Percentiles rank a stretch among this genome's conserved stretches.
Evolutionary conservation across 371 early-diverging fungal species (phyloP).

Genomic region (Rhizomucor pusillus): DNA sequence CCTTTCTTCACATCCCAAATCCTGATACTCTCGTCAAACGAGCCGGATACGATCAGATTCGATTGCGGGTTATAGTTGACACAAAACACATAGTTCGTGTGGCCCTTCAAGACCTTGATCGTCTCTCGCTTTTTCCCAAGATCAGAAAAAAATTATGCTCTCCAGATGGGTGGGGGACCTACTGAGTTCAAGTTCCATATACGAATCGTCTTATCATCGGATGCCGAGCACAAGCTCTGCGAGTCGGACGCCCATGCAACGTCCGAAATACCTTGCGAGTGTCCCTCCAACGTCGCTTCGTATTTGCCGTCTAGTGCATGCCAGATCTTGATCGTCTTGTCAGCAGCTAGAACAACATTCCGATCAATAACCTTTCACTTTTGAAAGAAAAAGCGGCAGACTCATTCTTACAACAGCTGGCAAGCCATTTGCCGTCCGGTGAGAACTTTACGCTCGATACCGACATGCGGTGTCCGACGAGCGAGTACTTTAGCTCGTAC

Average conservation of each 20-base stretch:
- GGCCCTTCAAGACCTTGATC: constrained; percentile 82
- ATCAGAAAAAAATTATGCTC: too few relatives aligned
- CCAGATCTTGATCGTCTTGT: constrained; percentile 94
- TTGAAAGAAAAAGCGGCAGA: not conserved
- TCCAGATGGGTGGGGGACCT: constrained; percentile 13
- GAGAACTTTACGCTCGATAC: constrained; percentile 96
- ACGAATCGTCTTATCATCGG: constrained; percentile 93
- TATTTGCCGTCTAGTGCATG: constrained; percentile 85
- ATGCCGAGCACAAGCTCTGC: constrained; percentile 82
- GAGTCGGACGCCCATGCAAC: constrained; percentile 96
- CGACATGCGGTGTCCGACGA: constrained; percentile 94
- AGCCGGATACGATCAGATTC: constrained; percentile 94
- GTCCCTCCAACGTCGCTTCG: constrained; percentile 87
- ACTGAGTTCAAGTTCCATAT: constrained; percentile 85
- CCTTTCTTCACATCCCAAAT: constrained; percentile 96
- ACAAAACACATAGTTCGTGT: constrained; percentile 95
- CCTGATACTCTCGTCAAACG: constrained; percentile 93
- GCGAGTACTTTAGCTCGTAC: constrained; percentile 83
- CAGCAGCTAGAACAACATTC: constrained; percentile 56
- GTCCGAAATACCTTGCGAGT: constrained; percentile 94
- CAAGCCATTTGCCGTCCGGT: constrained; percentile 96
- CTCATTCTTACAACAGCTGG: constrained; percentile 73
- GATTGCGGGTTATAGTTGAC: constrained; percentile 95
- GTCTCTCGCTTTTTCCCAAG: constrained; percentile 57
- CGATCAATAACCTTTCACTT: not conserved